phyloP scores from a whole-genome alignment of 176 grass and related monocot genomes.

The Juncus inflexus region DNA sequence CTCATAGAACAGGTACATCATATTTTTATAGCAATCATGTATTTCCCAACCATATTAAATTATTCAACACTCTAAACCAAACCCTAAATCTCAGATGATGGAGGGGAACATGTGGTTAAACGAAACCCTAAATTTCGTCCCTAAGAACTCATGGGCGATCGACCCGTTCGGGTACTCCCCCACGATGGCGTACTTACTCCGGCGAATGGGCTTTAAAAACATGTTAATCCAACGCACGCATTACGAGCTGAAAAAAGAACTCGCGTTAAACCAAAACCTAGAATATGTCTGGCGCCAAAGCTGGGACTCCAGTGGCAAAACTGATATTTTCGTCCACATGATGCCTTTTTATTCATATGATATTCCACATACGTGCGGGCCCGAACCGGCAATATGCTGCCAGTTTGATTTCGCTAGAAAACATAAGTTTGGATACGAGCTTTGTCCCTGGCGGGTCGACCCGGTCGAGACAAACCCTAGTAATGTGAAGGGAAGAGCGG shows the following conservation, averaged over 20 bases:
- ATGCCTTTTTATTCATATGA: conserved; percentile 99
- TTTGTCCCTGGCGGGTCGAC: conserved; percentile 73
- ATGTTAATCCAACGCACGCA: conserved; percentile 98
- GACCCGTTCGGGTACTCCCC: conserved; percentile 98
- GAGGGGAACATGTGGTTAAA: conserved; percentile 96
- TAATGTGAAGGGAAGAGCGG: conserved; percentile 86
- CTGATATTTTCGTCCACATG: conserved; percentile 99
- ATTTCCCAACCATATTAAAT: conserved; percentile 8
- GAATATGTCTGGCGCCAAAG: conserved; percentile 98
- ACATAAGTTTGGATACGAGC: conserved; percentile 68
- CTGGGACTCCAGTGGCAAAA: conserved; percentile 87
- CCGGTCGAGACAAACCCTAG: conserved; percentile 71
- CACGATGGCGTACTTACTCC: conserved; percentile 89
- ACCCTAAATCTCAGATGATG: conserved; percentile 62
- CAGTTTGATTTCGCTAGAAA: conserved; percentile 98
- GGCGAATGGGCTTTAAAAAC: conserved; percentile 93
- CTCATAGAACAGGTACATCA: conserved; percentile 83
- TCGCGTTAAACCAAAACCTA: conserved; percentile 70
- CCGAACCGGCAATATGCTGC: conserved; percentile 98
- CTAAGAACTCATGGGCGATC: conserved; percentile 97
- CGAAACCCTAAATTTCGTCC: conserved; percentile 84
- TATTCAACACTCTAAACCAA: too few species aligned
- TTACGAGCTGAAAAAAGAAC: conserved; percentile 96
- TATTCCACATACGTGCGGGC: conserved; percentile 96
- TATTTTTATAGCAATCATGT: neutral